A percentile compares a stretch with the other conserved stretches of the same genome.
Conservation (phyloP, 306 rosid species). For the Rubus idaeus region DNA sequence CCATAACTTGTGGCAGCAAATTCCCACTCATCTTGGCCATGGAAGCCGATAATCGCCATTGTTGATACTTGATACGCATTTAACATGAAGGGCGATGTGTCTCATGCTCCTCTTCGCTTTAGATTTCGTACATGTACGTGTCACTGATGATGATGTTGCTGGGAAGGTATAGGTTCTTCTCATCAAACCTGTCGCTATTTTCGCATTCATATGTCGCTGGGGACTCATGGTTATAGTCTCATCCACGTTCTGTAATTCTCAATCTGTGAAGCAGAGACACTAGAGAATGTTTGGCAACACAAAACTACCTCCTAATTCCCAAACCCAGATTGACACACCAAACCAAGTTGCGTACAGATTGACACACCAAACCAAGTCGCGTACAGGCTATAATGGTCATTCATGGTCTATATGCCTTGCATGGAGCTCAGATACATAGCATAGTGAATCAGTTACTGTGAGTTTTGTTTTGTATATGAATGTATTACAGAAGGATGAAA, state of each 20-base stretch:
- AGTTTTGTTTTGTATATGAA: not conserved
- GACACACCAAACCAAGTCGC: not conserved
- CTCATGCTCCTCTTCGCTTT: conserved; percentile 8
- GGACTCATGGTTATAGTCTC: not conserved
- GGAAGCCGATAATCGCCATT: not conserved
- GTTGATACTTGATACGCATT: not conserved
- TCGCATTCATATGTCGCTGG: not conserved
- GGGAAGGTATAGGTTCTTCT: not conserved
- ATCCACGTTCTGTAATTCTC: conserved; percentile 17
- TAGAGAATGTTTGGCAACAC: not conserved
- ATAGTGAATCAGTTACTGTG: not conserved
- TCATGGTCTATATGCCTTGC: not conserved
- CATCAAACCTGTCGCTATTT: conserved; percentile 11
- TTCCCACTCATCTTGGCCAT: not conserved
- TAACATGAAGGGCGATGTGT: conserved; percentile 11
- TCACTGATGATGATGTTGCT: not conserved
- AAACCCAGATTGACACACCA: not conserved
- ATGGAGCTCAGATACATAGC: not conserved
- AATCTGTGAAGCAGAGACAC: not conserved
- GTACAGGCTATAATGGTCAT: not conserved
- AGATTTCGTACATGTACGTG: not conserved
- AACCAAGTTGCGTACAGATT: not conserved
- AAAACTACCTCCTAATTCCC: not conserved
- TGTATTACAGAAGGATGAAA: not conserved
- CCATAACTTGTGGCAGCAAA: conserved; percentile 6